Evolutionary conservation across 1,139 yeast species (phyloP).

Genomic region (Diutina pseudorugosa): DNA sequence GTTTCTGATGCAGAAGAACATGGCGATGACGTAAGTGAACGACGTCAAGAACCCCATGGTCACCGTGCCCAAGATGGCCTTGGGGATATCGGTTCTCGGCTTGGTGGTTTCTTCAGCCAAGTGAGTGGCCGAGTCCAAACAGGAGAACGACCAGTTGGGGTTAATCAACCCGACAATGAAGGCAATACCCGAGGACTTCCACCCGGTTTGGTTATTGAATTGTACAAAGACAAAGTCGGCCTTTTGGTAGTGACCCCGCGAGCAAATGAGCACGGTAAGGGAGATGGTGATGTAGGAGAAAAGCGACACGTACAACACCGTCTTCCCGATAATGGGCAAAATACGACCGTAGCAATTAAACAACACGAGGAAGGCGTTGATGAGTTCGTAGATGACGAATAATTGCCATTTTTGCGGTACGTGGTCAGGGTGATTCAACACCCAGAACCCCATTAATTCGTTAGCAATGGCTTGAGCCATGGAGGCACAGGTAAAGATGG

Average conservation of each 20-base stretch:
- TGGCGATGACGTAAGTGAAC: conserved; percentile 44
- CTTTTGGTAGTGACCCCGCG: conserved; percentile 41
- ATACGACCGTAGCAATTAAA: conserved; percentile 49
- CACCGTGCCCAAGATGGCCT: conserved; percentile 52
- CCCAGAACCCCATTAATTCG: conserved; percentile 38
- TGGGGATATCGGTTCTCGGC: conserved; percentile 50
- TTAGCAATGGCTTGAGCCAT: conserved; percentile 39
- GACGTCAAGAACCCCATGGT: conserved; percentile 56
- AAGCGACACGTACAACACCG: conserved; percentile 43
- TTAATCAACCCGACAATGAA: conserved; percentile 55
- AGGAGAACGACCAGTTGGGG: conserved; percentile 62
- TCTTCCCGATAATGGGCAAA: conserved; percentile 38
- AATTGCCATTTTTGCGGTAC: conserved; percentile 37
- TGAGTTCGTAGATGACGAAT: conserved; percentile 31
- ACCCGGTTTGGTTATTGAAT: conserved; percentile 54
- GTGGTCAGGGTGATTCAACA: conserved; percentile 32
- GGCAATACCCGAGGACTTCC: conserved; percentile 47
- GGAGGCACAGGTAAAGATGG: conserved; percentile 45
- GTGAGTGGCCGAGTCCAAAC: conserved; percentile 59
- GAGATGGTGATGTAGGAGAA: conserved; percentile 42
- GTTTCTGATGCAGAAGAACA: conserved; percentile 49
- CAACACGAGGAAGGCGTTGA: conserved; percentile 27
- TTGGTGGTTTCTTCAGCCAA: conserved; percentile 55
- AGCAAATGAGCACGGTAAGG: conserved; percentile 42
- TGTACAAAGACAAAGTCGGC: conserved; percentile 51